Conservation (phyloP, 495 filamentous ascomycete species). For the Xylona heveae region DNA sequence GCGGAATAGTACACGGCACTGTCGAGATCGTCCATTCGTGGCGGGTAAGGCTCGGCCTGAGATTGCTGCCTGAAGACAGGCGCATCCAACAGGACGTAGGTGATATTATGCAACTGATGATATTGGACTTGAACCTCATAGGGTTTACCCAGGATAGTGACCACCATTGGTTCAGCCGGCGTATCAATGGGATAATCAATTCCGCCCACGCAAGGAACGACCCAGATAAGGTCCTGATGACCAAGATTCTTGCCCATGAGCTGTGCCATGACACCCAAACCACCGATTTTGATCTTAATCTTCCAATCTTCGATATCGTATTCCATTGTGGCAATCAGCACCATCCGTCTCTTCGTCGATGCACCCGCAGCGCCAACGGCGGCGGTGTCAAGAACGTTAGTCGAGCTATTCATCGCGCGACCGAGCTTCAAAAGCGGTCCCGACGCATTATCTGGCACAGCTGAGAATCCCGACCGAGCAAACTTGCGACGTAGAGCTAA, state of each 20-base stretch:
- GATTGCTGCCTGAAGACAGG: conserved; percentile 51
- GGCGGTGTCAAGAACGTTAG: not conserved
- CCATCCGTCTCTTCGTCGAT: not conserved
- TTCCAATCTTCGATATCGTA: conserved; percentile 13
- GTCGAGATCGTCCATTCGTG: conserved; percentile 56
- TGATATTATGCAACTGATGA: conserved; percentile 43
- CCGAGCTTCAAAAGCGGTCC: too few species aligned
- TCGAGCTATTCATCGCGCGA: not conserved
- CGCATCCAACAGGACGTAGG: conserved; percentile 48
- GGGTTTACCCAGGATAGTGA: conserved; percentile 39
- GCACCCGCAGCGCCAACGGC: not conserved
- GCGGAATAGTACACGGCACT: conserved; percentile 53
- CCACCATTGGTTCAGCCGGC: conserved; percentile 37
- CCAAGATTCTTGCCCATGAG: conserved; percentile 49
- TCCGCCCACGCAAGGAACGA: conserved; percentile 54
- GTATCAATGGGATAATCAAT: conserved; percentile 42
- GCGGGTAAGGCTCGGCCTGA: conserved; percentile 42
- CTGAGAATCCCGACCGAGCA: not conserved
- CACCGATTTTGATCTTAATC: conserved; percentile 12
- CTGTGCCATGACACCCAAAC: conserved; percentile 26
- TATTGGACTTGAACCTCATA: conserved; percentile 48
- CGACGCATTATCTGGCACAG: not conserved
- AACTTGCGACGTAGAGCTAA: conserved; percentile 1
- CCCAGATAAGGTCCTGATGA: conserved; percentile 51
- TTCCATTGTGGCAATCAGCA: conserved; percentile 7